Evolutionary conservation across 108 stramenopile species (phyloP), one percentile per base, ranked within the genome.

Genomic region (Asterionellopsis glacialis): DNA sequence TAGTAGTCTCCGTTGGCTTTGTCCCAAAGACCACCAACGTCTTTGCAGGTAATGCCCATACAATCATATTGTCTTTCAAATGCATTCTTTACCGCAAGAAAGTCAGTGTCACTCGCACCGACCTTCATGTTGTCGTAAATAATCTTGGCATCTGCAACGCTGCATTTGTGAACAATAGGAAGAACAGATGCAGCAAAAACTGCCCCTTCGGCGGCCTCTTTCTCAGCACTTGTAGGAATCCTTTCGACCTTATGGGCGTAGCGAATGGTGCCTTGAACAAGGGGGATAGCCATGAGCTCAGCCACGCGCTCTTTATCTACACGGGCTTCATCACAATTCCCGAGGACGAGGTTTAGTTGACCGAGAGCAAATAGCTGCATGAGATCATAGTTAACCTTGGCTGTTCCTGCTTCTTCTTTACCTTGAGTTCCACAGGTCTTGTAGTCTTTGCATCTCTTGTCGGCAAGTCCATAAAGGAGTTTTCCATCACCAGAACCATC

Each of bases 371-470:
- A 85, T 19, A 74, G 48, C 12, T 55, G 54, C 45, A 85, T 73
- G 6, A 87, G 45, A n/a, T 83, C 72, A 47, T 75, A 63, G 70
- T 89, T 89, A 12, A 87, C 60, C 40, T 79, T 75, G 45, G 90
- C 62, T 15, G 51, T 77, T 21, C 83, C 87, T 38, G 41, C 55
- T 11, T 59, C 23, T 12, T 64, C 64, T 10, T 73, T 59, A 26
- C 71, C 83, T 24, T 65, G 52, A n/a, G 55, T 43, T 6, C 81
- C 82, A 63, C 90, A 85, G 11, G 84, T 88, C 50, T 62, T 70
- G 68, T 73, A 94, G 59, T 87, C 72, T 28, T 28, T 25, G 45
- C 87, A 91, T 12, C 84, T 72, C 68, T 89, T 87, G 58, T 91
- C 84, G 38, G 87, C 88, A 26, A 91, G 72, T 15, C 60, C 63